Evolutionary conservation across 495 filamentous ascomycete genomes (phyloP).

Genomic region (Neurospora sp.): DNA sequence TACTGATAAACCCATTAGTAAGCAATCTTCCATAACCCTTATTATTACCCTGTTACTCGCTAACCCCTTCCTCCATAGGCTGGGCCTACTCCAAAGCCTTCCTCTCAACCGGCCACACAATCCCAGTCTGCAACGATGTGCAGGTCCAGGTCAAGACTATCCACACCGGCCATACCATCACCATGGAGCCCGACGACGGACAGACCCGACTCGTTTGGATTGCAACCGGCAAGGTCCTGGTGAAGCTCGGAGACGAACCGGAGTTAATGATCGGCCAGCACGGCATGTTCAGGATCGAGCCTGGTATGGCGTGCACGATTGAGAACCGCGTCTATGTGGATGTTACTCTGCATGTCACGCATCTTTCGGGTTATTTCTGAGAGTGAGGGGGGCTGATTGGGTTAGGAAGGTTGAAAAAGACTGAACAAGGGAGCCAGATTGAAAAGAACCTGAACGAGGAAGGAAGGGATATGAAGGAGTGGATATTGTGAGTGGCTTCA

Average conservation of each 20-base stretch:
- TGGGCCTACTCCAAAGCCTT: slow-evolving; percentile 33
- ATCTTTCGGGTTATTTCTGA: slow-evolving; percentile 13
- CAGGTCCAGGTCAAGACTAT: slow-evolving; percentile 26
- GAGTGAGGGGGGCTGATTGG: background rate
- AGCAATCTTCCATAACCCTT: background rate
- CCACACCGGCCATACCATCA: slow-evolving; percentile 13
- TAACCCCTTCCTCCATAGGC: background rate
- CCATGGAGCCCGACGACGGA: slow-evolving; percentile 9
- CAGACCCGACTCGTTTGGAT: slow-evolving; percentile 25
- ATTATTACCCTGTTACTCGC: background rate
- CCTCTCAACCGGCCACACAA: slow-evolving; percentile 16
- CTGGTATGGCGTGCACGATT: slow-evolving; percentile 13
- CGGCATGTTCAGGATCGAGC: slow-evolving; percentile 23
- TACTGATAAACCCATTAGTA: background rate
- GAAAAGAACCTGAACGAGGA: too few species aligned
- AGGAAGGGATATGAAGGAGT: too few species aligned
- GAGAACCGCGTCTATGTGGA: slow-evolving; percentile 27
- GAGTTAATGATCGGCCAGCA: slow-evolving; percentile 28
- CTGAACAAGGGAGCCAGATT: background rate
- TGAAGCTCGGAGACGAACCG: slow-evolving; percentile 17
- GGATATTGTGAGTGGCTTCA: background rate
- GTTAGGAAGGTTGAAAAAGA: background rate
- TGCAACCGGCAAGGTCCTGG: slow-evolving; percentile 24
- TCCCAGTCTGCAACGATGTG: slow-evolving; percentile 22
- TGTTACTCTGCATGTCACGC: slow-evolving; percentile 24